Conservation (phyloP, 2,329 filamentous ascomycete genomes). For the Fusarium subglutinans region DNA sequence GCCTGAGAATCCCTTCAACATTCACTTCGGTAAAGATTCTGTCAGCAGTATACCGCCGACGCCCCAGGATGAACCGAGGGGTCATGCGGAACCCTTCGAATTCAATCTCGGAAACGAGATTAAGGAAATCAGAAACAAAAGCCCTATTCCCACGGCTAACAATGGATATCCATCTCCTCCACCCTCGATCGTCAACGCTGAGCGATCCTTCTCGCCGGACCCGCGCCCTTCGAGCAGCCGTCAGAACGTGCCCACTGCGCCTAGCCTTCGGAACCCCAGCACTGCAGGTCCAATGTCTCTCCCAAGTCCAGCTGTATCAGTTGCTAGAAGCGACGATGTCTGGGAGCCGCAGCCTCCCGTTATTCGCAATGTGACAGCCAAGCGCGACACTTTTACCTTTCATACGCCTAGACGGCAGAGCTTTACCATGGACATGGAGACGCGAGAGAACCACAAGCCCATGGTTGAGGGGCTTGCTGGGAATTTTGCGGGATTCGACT, state of each 20-base stretch:
- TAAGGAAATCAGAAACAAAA: conserved; percentile 18
- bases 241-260: conserved; percentile 34
- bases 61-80: conserved; percentile 43
- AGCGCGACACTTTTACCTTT: conserved; percentile 61
- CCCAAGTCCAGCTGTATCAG: conserved; percentile 56
- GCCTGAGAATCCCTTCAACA: conserved; percentile 60
- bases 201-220: conserved; percentile 41
- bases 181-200: conserved; percentile 47
- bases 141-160: conserved; percentile 1
- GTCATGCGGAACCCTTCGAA: conserved; percentile 54
- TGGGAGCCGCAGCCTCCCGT: conserved; percentile 52
- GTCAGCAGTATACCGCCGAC: conserved; percentile 40
- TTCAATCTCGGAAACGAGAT: conserved; percentile 43
- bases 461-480: conserved; percentile 49
- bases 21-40: conserved; percentile 52
- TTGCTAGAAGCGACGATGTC: conserved; percentile 52
- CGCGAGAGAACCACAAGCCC: conserved; percentile 25
- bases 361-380: conserved; percentile 59
- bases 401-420: conserved; percentile 57
- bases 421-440: conserved; percentile 59
- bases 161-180: conserved; percentile 52
- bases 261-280: conserved; percentile 42
- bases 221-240: conserved; percentile 30
- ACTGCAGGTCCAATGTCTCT: conserved; percentile 46
- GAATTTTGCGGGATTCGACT: conserved; percentile 52